Conservation (phyloP, 2,329 filamentous ascomycete genomes). For the Fusarium continuum region DNA sequence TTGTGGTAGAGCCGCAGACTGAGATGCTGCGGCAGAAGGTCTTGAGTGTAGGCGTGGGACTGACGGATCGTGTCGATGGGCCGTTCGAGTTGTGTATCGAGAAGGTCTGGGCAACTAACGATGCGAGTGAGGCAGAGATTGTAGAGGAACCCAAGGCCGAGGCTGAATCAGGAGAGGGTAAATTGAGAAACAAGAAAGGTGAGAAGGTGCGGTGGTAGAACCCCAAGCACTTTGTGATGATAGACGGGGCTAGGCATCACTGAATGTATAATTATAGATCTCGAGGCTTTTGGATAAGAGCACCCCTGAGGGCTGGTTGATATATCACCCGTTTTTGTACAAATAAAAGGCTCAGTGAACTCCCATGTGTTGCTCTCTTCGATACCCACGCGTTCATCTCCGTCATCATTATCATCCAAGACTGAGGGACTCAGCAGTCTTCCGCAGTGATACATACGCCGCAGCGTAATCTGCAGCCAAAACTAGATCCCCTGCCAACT, state of each 20-base stretch:
- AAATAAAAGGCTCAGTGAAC: slow-evolving; percentile 28
- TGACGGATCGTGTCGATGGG: slow-evolving; percentile 89
- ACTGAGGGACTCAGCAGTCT: slow-evolving; percentile 47
- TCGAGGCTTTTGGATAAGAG: slow-evolving; percentile 1
- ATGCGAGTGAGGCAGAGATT: slow-evolving; percentile 43
- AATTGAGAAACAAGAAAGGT: slow-evolving; percentile 51
- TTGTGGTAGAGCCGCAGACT: slow-evolving; percentile 90
- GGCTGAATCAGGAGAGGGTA: slow-evolving; percentile 36
- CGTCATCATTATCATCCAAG: slow-evolving; percentile 25
- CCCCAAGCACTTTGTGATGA: not conserved
- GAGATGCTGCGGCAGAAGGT: slow-evolving; percentile 90
- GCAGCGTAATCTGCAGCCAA: slow-evolving; percentile 73
- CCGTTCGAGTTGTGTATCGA: slow-evolving; percentile 89
- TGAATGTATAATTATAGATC: slow-evolving; percentile 10
- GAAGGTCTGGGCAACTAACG: slow-evolving; percentile 89
- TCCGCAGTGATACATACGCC: slow-evolving; percentile 68
- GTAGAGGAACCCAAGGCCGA: slow-evolving; percentile 23
- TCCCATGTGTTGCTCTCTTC: not conserved
- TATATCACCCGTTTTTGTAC: slow-evolving; percentile 9
- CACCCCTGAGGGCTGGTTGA: not conserved
- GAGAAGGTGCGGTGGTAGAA: slow-evolving; percentile 51
- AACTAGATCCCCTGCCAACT: slow-evolving; percentile 70
- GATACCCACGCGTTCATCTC: not conserved
- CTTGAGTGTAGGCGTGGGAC: slow-evolving; percentile 82
- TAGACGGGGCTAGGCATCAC: not conserved